Conservation (phyloP, 768 basidiomycete species). For the Daedaleopsis nitida region DNA sequence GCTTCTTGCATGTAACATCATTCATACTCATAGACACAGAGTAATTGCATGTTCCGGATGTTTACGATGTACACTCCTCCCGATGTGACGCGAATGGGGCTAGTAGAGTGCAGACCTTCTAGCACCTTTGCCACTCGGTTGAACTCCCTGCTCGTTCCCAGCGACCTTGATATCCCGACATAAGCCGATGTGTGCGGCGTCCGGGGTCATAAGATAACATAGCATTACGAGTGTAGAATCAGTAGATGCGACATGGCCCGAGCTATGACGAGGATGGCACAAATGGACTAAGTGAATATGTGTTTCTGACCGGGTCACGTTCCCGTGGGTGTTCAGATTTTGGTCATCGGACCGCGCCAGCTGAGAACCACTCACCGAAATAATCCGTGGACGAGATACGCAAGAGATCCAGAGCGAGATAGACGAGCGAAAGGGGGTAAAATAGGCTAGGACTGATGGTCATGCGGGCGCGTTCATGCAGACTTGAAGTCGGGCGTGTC, state of each 20-base stretch:
- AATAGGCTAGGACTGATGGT: neutral
- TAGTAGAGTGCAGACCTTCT: neutral
- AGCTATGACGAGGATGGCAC: too few relatives aligned
- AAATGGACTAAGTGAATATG: neutral
- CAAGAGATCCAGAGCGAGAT: neutral
- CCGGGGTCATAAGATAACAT: neutral
- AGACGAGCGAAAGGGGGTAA: neutral
- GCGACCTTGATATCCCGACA: neutral
- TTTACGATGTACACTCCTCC: neutral
- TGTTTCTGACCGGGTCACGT: neutral
- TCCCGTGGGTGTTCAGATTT: neutral
- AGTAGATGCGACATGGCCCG: too few relatives aligned
- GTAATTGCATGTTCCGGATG: neutral
- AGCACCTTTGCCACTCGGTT: too few relatives aligned
- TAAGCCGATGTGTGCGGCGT: neutral
- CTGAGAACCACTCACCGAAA: slow-evolving; percentile 12
- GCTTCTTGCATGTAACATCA: neutral
- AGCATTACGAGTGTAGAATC: neutral
- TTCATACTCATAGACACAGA: neutral
- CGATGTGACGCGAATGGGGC: neutral
- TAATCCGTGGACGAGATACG: neutral
- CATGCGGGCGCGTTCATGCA: too few relatives aligned
- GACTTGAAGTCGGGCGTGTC: slow-evolving; percentile 1
- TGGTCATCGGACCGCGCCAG: slow-evolving; percentile 13
- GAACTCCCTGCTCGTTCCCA: too few relatives aligned